Base-by-base conservation (phyloP, 2,329 filamentous ascomycete genomes). In the Alternaria panax region DNA sequence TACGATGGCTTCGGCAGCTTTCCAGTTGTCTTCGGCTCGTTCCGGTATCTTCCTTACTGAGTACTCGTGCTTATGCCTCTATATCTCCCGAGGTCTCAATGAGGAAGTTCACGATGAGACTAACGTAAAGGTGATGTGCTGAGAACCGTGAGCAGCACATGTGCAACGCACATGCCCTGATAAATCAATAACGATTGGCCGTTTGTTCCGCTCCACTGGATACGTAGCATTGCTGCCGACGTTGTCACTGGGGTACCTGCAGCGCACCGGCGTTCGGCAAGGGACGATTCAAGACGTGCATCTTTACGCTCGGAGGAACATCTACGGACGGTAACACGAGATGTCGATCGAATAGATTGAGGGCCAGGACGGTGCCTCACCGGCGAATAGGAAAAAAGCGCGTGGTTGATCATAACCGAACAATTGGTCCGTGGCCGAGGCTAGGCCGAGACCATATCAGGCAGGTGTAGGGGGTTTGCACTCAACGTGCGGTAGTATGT, bases 391-490 rank as follows among this genome's bases (percentile, higher is more conserved):
- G 42, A 45, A 22, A 25, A 32, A 46, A 40, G 50, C 30, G 55
- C 53, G 43, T 63, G 67, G 54, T 52, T 62, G 57, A 40, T 22
- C 40, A 46, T 46, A 22, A 43, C 34, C 12, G 25, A 18, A 58
- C 56, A 47, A 67, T 62, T 69, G 55, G 63, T 48, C 38, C 20
- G 41, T 55, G 48, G 50, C 57, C 53, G 51, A 54, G 41, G 51
- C 63, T 62, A 63, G 55, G 54, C 56, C 56, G 53, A 16, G 34
- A 53, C 60, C 57, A 28, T 54, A 64, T 61, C 46, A 65, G 67
- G 67, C 65, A 69, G 66, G 67, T 70, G 54, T 43, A 57, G 43
- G 62, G 61, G 40, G 14, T 25, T 34, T 32, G 25, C 11, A 45
- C 25, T 27, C 38, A 12, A 46, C 18, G 30, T 42, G 20, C 16